These are phyloP conservation scores for Colletotrichum viniferum DNA, from an alignment of 2,329 filamentous ascomycete species.

Conservation along the genomic window DNA sequence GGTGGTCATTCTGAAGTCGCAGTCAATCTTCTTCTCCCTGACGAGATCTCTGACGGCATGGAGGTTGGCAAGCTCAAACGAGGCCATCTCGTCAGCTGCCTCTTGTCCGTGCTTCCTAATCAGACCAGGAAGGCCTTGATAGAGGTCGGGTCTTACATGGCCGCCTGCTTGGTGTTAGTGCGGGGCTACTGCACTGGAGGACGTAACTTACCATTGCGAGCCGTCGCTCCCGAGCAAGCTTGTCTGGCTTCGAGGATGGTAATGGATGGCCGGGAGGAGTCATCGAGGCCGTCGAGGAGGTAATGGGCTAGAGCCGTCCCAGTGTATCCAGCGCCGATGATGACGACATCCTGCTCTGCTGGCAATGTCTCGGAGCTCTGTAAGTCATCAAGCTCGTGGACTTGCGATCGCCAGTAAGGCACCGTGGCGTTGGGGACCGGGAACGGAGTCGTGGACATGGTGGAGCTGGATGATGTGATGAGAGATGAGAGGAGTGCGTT, in stretches of 20 bases:
- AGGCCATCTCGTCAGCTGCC: constrained; percentile 27
- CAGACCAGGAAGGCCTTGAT: background rate
- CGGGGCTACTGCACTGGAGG: too few relatives aligned
- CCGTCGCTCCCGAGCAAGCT: constrained; percentile 19
- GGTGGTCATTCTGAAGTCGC: constrained; percentile 16
- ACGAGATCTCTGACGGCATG: constrained; percentile 18
- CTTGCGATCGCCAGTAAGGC: constrained; percentile 13
- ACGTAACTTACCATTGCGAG: constrained; percentile 1
- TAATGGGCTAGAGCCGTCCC: constrained; percentile 10
- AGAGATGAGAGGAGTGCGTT: background rate
- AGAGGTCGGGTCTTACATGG: constrained; percentile 18
- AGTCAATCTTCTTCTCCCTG: constrained; percentile 6
- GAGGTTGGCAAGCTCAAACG: constrained; percentile 22
- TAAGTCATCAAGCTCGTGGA: constrained; percentile 17
- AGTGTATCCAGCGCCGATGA: constrained; percentile 18
- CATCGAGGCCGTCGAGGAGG: background rate
- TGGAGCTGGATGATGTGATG: background rate
- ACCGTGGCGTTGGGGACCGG: constrained; percentile 1
- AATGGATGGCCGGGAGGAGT: background rate
- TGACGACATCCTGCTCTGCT: constrained; percentile 14
- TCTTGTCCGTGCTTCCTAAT: constrained; percentile 22
- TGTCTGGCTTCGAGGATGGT: constrained; percentile 21
- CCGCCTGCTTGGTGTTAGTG: background rate
- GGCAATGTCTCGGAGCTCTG: constrained; percentile 14
- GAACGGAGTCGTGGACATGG: background rate